Base-by-base conservation (phyloP, 768 basidiomycete species). In the Tremella mesenterica region DNA sequence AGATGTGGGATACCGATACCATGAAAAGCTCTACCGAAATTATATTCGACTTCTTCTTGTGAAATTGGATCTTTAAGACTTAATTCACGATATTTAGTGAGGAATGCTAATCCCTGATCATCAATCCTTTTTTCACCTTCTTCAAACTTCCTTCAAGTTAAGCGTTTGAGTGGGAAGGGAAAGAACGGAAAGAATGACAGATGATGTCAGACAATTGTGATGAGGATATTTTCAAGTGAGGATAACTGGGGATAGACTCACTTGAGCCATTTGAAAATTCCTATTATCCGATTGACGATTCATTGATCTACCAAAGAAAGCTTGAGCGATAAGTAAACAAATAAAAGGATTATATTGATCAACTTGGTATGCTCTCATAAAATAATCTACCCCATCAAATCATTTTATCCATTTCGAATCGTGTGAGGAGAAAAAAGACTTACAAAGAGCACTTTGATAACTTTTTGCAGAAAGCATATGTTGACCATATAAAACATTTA, bases 221-320 rank as follows among this genome's bases (percentile, higher is more conserved):
- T 14, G 47, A 29, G 44, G 7, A 16, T 16, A 28, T n/a, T n/a
- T n/a, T n/a, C n/a, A n/a, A n/a, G 21, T 27, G 44, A 44, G 2
- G 43, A 1, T 23, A 18, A 23, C 13, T 10, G 43, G 13, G 10
- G n/a, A 12, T 1, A 1, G 34, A 52, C 73, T 44, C 43, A 82
- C 81, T 73, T 91, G 88, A 3, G 84, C 79, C 33, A 96, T 80
- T 54, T 90, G 79, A 70, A 93, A 87, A 65, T 95, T 86, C 34
- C 91, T 76, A 69, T 99, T 97, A 74, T 96, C 93, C 13, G 85
- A 83, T 70, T 96, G 92, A 18, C 92, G 80, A 59, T 92, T 88
- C 84, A 89, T 88, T 0, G 90, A 85, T 31, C 93, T 80, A 10
- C 90, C 89, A 43, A 95, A 76, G 20, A 88, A 95, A 0, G 88